Percentiles rank a stretch among this genome's conserved stretches.
Conservation (phyloP, 768 basidiomycete species). For the Rhodotorula diobovata region DNA sequence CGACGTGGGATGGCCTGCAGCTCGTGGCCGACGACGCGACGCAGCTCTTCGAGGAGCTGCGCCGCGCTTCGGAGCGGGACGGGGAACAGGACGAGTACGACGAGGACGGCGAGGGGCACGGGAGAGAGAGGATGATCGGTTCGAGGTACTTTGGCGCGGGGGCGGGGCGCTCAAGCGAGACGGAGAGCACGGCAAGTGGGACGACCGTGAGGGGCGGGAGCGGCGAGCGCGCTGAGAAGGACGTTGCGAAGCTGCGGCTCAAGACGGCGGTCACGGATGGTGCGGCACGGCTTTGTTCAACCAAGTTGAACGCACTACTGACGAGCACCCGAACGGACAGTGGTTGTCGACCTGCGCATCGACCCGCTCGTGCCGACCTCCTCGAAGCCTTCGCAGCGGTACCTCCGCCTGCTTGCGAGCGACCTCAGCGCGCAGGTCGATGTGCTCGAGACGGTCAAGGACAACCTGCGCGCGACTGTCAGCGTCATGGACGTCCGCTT, state of each 20-base stretch:
- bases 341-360: slow-evolving; percentile 51
- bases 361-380: neutral
- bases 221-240: neutral
- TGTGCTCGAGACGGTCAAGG: slow-evolving; percentile 60
- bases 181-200: slow-evolving; percentile 3
- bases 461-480: slow-evolving; percentile 66
- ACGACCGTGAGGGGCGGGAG: slow-evolving; percentile 12
- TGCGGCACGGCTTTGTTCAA: neutral
- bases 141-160: slow-evolving; percentile 43
- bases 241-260: neutral
- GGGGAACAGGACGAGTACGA: slow-evolving; percentile 50
- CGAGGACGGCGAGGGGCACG: slow-evolving; percentile 38
- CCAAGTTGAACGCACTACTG: slow-evolving; percentile 42
- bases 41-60: neutral
- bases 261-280: slow-evolving; percentile 15
- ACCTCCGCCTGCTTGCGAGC: slow-evolving; percentile 58
- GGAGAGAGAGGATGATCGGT: slow-evolving; percentile 24
- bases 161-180: neutral
- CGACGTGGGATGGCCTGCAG: slow-evolving; percentile 68
- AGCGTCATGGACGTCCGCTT: slow-evolving; percentile 53
- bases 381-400: slow-evolving; percentile 10
- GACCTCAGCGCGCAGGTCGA: slow-evolving; percentile 65
- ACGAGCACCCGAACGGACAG: slow-evolving; percentile 49
- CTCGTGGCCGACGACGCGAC: slow-evolving; percentile 78
- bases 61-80: neutral